Base-by-base conservation (phyloP, 768 basidiomycete species). In the Asterophora parasitica region DNA sequence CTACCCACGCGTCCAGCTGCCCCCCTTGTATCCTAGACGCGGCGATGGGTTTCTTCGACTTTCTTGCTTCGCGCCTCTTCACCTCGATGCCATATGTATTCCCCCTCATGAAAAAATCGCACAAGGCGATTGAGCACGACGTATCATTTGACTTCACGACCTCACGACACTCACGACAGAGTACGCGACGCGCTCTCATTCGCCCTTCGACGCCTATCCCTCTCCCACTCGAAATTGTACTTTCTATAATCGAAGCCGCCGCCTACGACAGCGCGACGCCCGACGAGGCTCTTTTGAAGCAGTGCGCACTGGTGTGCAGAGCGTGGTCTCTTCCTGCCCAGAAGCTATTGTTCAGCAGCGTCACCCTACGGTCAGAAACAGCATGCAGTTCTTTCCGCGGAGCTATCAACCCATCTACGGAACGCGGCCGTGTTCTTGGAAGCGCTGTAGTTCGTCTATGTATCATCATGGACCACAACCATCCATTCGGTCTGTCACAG, bases 251-350 rank as follows among this genome's bases (percentile, higher is more conserved):
- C 53, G 82, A 86, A 62, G 63, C 73, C 11, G 76, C 77, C 3
- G 76, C 70, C 46, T 65, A 69, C 34, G 64, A 71, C 41, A 64
- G 70, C 17, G 36, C 28, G 28, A 60, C 66, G 20, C 52, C 63
- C 4, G 66, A 75, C 54, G 59, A 64, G 33, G 54, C 62, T 10
- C 67, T 85, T 15, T 70, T 88, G 40, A 63, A 60, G 42, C 62
- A 72, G 39, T 83, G 78, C 57, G 67, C 83, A 2, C 74, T 88
- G 40, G 82, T 88, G 17, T 86, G 77, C 72, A 74, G 68, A 61
- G 70, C 75, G 19, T 88, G 87, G 85, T 78, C 83, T 1, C 55
- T 65, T n/a, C 67, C 74, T 23, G 74, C 82, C 0, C 86, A 89
- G 63, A 78, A 74, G 48, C 72, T 85, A 13, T 69, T 88, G 39